A percentile compares a stretch with the other conserved stretches of the same genome.
Conservation (phyloP, 495 filamentous ascomycete genomes). For the Neurospora sp. region DNA sequence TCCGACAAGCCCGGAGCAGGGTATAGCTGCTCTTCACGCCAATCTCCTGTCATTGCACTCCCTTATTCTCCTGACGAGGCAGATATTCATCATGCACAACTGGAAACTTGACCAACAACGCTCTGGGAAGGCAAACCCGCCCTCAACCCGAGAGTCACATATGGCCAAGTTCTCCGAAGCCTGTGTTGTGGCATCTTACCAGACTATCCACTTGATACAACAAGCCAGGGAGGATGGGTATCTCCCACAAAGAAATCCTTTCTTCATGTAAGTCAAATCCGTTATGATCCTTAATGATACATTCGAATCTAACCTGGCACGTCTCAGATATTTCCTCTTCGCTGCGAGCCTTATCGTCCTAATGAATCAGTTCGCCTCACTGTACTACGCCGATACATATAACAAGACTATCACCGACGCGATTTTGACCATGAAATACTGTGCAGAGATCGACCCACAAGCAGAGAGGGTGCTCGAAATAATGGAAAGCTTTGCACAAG, state of each 20-base stretch:
- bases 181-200: conserved; percentile 60
- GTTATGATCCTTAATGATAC: neutral
- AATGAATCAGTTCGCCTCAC: conserved; percentile 57
- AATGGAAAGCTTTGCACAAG: conserved; percentile 49
- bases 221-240: conserved; percentile 47
- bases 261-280: conserved; percentile 44
- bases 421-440: conserved; percentile 50
- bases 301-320: neutral
- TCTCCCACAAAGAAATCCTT: conserved; percentile 58
- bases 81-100: conserved; percentile 52
- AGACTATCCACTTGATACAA: conserved; percentile 52
- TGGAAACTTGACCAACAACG: conserved; percentile 25
- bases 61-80: conserved; percentile 60
- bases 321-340: conserved; percentile 55
- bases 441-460: conserved; percentile 53
- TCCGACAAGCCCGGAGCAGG: conserved; percentile 38
- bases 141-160: conserved; percentile 23
- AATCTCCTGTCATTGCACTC: conserved; percentile 66
- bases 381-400: conserved; percentile 48
- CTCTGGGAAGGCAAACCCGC: conserved; percentile 19
- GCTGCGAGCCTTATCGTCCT: conserved; percentile 58
- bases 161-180: conserved; percentile 60
- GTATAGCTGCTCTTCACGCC: conserved; percentile 55
- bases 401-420: conserved; percentile 47
- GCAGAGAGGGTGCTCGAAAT: conserved; percentile 56